phyloP scores from a whole-genome alignment of 2,329 filamentous ascomycete genomes.

The Pseudogymnoascus sp. region DNA sequence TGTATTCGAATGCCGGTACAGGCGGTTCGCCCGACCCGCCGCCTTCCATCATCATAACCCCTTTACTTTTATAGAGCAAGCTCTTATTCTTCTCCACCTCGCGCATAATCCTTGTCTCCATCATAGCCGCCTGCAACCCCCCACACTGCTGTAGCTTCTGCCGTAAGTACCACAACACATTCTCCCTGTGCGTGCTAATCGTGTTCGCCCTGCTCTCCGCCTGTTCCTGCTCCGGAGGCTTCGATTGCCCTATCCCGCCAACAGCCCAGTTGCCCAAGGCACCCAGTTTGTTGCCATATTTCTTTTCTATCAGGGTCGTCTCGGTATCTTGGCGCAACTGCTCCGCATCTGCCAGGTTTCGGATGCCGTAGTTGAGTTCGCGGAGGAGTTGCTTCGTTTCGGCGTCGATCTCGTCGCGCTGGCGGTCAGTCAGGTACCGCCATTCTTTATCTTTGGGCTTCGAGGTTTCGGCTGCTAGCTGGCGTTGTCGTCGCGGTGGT shows the following conservation, averaged over 20 bases:
- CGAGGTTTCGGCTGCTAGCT: background rate
- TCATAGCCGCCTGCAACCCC: conserved; percentile 79
- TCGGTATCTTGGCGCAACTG: conserved; percentile 72
- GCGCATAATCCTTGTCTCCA: conserved; percentile 77
- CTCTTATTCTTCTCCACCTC: conserved; percentile 88
- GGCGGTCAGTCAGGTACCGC: conserved; percentile 58
- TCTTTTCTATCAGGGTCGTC: conserved; percentile 62
- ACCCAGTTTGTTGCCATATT: conserved; percentile 57
- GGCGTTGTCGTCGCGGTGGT: conserved; percentile 42
- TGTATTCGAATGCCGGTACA: conserved; percentile 15
- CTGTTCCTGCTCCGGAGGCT: conserved; percentile 58
- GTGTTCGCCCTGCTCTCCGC: conserved; percentile 66
- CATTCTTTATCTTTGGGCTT: conserved; percentile 23
- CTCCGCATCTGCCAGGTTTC: conserved; percentile 73
- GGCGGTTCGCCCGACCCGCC: conserved; percentile 18
- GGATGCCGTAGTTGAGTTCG: conserved; percentile 76
- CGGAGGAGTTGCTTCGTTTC: conserved; percentile 80
- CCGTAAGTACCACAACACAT: conserved; percentile 75
- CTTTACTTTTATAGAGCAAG: conserved; percentile 63
- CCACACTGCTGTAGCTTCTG: conserved; percentile 69
- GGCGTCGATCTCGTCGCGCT: conserved; percentile 81
- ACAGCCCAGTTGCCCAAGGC: conserved; percentile 58
- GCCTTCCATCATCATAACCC: conserved; percentile 21
- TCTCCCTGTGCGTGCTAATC: conserved; percentile 66
- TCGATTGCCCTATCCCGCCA: conserved; percentile 51